Percentiles rank a stretch among this genome's conserved stretches.
Conservation (phyloP, 495 filamentous ascomycete genomes). For the Bacidia rubella region DNA sequence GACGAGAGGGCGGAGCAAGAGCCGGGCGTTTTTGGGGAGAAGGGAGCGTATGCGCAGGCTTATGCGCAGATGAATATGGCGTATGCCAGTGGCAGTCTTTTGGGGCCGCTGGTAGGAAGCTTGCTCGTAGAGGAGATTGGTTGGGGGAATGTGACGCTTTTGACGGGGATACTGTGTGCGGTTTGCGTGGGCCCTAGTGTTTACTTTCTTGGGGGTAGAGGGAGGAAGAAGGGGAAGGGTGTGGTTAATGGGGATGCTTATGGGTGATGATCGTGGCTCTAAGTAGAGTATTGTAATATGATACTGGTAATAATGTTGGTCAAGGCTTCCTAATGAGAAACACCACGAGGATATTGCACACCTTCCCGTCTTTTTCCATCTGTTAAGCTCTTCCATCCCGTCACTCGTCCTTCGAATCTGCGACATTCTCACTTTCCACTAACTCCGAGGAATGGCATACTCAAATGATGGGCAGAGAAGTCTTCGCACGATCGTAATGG, state of each 20-base stretch:
- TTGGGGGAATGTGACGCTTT: slow-evolving; percentile 22
- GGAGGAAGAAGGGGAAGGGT: neutral
- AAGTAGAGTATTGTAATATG: no score
- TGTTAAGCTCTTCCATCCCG: no score
- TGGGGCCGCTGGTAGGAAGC: slow-evolving; percentile 27
- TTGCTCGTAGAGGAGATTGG: slow-evolving; percentile 23
- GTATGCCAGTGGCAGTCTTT: slow-evolving; percentile 24
- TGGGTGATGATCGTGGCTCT: no score
- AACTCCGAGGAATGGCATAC: no score
- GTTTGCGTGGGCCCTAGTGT: slow-evolving; percentile 5
- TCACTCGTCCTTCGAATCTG: no score
- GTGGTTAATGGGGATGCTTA: neutral
- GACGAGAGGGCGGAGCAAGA: slow-evolving; percentile 18
- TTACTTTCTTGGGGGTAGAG: slow-evolving; percentile 5
- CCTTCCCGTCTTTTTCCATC: no score
- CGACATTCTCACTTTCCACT: no score
- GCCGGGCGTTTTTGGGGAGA: slow-evolving; percentile 24
- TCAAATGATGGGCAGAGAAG: no score
- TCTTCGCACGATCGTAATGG: no score
- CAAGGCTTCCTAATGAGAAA: no score
- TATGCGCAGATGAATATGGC: slow-evolving; percentile 26
- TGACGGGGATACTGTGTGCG: slow-evolving; percentile 1
- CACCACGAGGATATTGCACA: no score
- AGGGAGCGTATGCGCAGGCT: slow-evolving; percentile 28
- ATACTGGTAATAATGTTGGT: no score